Base-by-base conservation (phyloP, 2,329 filamentous ascomycete species). In the Incumbomyces delicatus region DNA sequence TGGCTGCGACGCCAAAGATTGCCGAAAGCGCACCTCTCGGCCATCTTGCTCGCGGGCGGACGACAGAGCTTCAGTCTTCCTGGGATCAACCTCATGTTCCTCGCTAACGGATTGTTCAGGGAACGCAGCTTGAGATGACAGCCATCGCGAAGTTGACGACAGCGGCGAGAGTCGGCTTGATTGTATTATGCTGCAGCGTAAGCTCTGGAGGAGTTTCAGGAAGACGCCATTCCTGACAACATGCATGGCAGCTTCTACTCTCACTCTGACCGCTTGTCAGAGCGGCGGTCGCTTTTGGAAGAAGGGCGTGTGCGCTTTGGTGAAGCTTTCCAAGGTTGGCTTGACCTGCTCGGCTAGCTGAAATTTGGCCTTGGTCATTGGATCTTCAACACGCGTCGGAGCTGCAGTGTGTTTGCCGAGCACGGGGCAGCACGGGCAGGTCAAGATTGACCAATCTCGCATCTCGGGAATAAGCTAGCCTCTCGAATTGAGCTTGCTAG, bases 161-260 rank as follows among this genome's bases (percentile, higher is more conserved):
- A 45, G 12, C 14, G 14, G 18, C 12, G 41, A 20, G 3, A 7
- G 18, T 33, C 14, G 16, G 11, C 10, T 10, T 12, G 17, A 14
- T 20, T 4, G 8, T 27, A 27, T 27, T 27, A 27, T 8, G 22
- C n/a, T n/a, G n/a, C n/a, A n/a, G n/a, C n/a, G n/a, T n/a, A 27
- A 8, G 5, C 22, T 47, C 42, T 49, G 53, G 16, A 49, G 44
- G 31, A 49, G 50, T n/a, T 52, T 37, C 32, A 57, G 46, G 44
- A 55, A 55, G 10, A 48, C 54, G 20, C 54, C 54, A 3, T 53
- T 57, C 20, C 45, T 51, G 38, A 47, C 44, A 33, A 57, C 53
- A 39, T 50, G 49, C 54, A 57, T 57, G 11, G 18, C 34, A n/a
- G 36, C 12, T 36, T 22, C 27, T 8, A n/a, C n/a, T 20, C 38